phyloP scores from a whole-genome alignment of 1,139 yeast species.

The Petasospora fabianii region DNA sequence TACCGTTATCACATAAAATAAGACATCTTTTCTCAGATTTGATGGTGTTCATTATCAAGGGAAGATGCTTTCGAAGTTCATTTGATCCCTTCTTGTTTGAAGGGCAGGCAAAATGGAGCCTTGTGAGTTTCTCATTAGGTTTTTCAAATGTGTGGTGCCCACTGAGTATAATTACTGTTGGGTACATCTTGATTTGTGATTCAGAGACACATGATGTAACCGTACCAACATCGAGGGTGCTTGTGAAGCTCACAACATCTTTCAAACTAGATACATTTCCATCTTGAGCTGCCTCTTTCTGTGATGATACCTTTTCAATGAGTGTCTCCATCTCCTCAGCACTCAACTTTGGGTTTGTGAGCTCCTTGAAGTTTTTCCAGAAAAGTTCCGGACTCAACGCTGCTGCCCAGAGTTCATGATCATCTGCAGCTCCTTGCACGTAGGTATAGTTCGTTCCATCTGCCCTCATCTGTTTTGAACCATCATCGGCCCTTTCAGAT shows the following conservation, averaged over 20 bases:
- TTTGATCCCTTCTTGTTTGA: conserved; percentile 57
- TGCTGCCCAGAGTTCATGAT: conserved; percentile 81
- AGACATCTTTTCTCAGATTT: conserved; percentile 28
- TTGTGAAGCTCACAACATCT: conserved; percentile 14
- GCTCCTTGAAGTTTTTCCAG: conserved; percentile 45
- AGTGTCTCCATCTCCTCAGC: conserved; percentile 28
- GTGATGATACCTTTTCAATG: conserved; percentile 17
- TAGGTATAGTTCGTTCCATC: conserved; percentile 40
- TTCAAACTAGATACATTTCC: background rate
- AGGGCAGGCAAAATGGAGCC: conserved; percentile 4
- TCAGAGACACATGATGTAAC: conserved; percentile 4
- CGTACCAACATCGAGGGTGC: conserved; percentile 17
- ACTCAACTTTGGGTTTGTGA: conserved; percentile 35
- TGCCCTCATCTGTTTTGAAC: conserved; percentile 39
- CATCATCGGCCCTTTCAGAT: conserved; percentile 56
- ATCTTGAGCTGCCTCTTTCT: background rate
- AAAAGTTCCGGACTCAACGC: conserved; percentile 51
- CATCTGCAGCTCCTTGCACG: conserved; percentile 93
- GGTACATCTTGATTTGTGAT: conserved; percentile 3
- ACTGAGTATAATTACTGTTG: conserved; percentile 16
- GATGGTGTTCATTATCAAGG: conserved; percentile 33
- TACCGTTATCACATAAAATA: conserved; percentile 60
- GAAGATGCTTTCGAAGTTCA: conserved; percentile 43
- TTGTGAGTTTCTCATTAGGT: background rate
- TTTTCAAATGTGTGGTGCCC: conserved; percentile 4